Conservation (phyloP, 331 rosid species). For the Stylosanthes scabra region DNA sequence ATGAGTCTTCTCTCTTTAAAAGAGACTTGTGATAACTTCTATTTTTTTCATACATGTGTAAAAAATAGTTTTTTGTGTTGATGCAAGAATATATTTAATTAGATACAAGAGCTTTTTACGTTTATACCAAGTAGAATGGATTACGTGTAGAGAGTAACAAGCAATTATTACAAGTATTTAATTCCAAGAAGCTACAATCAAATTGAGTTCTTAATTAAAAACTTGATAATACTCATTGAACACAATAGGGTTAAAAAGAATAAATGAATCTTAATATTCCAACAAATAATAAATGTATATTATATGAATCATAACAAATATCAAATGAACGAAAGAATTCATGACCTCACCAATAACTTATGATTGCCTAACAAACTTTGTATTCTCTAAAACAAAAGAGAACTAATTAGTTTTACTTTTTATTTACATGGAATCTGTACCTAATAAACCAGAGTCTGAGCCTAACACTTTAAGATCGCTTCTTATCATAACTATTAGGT, state of each 20-base stretch:
- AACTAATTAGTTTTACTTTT: slow-evolving; percentile 2
- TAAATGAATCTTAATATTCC: slow-evolving; percentile 9
- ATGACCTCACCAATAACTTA: slow-evolving; percentile 20
- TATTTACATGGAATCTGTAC: neutral
- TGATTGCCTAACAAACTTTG: slow-evolving; percentile 16
- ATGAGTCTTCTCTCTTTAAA: too few relatives aligned
- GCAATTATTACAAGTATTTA: neutral
- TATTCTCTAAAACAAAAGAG: neutral
- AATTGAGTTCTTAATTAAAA: slow-evolving; percentile 10
- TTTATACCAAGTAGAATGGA: too few relatives aligned
- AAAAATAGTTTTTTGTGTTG: too few relatives aligned
- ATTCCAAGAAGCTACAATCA: neutral
- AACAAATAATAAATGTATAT: slow-evolving; percentile 5
- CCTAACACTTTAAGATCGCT: neutral
- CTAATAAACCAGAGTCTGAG: neutral
- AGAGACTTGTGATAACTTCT: too few relatives aligned
- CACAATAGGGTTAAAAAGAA: neutral
- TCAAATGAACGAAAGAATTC: slow-evolving; percentile 34
- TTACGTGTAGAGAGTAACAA: too few relatives aligned
- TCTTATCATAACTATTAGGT: slow-evolving; percentile 19
- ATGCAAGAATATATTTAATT: too few relatives aligned
- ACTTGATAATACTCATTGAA: slow-evolving; percentile 9
- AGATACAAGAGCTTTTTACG: too few relatives aligned
- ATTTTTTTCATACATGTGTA: too few relatives aligned
- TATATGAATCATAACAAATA: slow-evolving; percentile 7